A percentile compares a stretch with the other conserved stretches of the same genome.
These are phyloP conservation scores for Verticillium nubilum DNA, from an alignment of 2,329 filamentous ascomycete genomes.

Conservation along the genomic window DNA sequence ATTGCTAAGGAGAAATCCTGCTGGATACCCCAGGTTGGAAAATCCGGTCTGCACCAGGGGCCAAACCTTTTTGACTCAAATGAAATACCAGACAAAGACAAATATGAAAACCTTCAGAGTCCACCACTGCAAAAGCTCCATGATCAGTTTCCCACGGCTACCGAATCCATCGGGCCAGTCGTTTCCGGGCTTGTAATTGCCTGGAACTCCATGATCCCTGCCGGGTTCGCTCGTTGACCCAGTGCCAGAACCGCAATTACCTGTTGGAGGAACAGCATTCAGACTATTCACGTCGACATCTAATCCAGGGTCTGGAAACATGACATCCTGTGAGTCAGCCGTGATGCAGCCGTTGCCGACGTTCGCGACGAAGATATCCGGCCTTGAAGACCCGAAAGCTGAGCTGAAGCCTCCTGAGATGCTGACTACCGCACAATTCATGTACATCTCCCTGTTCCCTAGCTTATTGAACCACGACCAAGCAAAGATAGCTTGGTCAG, in stretches of 20 bases:
- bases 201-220: too few relatives aligned
- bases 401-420: conserved; percentile 24
- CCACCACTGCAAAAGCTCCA: too few relatives aligned
- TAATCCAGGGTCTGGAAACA: conserved; percentile 66
- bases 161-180: background rate
- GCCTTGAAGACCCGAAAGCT: conserved; percentile 33
- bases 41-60: too few relatives aligned
- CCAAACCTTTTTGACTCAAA: too few relatives aligned
- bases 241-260: too few relatives aligned
- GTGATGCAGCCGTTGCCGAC: conserved; percentile 55
- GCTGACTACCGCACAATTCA: conserved; percentile 60
- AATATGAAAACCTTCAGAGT: background rate
- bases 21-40: too few relatives aligned
- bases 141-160: background rate
- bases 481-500: conserved; percentile 46
- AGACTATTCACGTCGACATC: too few relatives aligned
- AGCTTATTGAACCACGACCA: conserved; percentile 62
- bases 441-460: conserved; percentile 65
- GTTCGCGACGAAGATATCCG: conserved; percentile 68
- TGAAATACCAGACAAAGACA: too few relatives aligned
- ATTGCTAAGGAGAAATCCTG: too few relatives aligned
- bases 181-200: background rate
- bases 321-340: conserved; percentile 48
- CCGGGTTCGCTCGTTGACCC: too few relatives aligned
- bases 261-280: too few relatives aligned